Evolutionary conservation across 2,329 filamentous ascomycete genomes (phyloP).

Genomic region (Fusarium burgessii): DNA sequence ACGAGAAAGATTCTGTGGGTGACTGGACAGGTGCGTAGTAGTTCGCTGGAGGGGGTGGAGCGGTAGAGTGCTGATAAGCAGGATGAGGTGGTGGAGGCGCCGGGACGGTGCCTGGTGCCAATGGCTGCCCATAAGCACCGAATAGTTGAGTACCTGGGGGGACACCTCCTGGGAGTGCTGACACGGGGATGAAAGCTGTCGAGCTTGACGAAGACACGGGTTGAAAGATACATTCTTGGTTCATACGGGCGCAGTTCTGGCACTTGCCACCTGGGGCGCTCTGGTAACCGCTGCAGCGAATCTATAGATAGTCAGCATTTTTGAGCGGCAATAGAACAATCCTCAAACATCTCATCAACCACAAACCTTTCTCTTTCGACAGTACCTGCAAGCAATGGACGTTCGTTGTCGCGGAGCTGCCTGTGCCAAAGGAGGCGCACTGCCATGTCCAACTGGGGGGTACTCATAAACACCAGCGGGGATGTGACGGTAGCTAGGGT

Average conservation of each 20-base stretch:
- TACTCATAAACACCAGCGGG: conserved; percentile 49
- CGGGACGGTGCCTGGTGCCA: conserved; percentile 54
- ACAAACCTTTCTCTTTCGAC: conserved; percentile 69
- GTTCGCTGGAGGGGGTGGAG: conserved; percentile 54
- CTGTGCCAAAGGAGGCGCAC: conserved; percentile 57
- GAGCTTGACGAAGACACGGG: conserved; percentile 68
- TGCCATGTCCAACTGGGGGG: conserved; percentile 53
- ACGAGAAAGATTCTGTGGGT: conserved; percentile 58
- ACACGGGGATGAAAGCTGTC: conserved; percentile 70
- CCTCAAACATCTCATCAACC: background rate
- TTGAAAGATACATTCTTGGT: conserved; percentile 72
- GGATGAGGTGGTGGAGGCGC: conserved; percentile 42
- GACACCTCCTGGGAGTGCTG: conserved; percentile 68
- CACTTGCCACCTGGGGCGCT: conserved; percentile 70
- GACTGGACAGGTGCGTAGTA: conserved; percentile 58
- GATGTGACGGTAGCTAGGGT: conserved; percentile 47
- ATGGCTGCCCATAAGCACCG: conserved; percentile 68
- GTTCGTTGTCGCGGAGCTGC: conserved; percentile 69
- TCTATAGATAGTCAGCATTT: conserved; percentile 54
- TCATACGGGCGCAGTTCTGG: conserved; percentile 71
- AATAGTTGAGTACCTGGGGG: conserved; percentile 68
- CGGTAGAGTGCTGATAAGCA: conserved; percentile 41
- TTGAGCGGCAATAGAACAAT: background rate
- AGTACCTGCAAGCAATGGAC: conserved; percentile 71
- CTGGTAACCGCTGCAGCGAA: conserved; percentile 71